A percentile compares a stretch with the other conserved stretches of the same genome.
phyloP scores from a whole-genome alignment of 306 rosid genomes.

The Fragaria nilgerrensis region DNA sequence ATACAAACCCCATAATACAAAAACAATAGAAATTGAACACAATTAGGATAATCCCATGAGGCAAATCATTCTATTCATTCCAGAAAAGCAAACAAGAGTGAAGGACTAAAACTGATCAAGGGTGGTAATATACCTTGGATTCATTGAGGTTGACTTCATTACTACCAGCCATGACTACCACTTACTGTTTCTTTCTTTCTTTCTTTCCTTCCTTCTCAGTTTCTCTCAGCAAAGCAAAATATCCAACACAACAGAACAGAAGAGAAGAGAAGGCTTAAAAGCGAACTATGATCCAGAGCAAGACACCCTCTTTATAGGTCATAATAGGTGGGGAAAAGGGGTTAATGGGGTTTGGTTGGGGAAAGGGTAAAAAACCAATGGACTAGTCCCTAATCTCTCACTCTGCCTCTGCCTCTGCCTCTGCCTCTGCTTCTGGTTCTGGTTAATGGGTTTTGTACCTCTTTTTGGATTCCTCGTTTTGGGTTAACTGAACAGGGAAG shows the following conservation, averaged over 20 bases:
- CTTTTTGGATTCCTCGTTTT: conserved; percentile 48
- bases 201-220: background rate
- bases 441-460: background rate
- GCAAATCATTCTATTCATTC: conserved; percentile 11
- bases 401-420: background rate
- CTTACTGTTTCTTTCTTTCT: background rate
- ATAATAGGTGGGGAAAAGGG: conserved; percentile 2
- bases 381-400: background rate
- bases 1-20: conserved; percentile 15
- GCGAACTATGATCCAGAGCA: conserved; percentile 31
- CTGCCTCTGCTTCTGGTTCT: background rate
- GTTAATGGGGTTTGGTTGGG: background rate
- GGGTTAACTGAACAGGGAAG: conserved; percentile 23
- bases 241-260: conserved; percentile 12
- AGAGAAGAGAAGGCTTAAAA: conserved; percentile 24
- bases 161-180: conserved; percentile 32
- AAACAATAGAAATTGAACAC: background rate
- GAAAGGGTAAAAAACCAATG: background rate
- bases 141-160: conserved; percentile 43
- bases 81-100: background rate
- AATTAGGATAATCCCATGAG: conserved; percentile 5
- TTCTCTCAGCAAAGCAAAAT: conserved; percentile 13
- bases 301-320: conserved; percentile 23
- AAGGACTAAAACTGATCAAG: background rate
- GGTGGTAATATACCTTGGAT: conserved; percentile 45